These are phyloP conservation scores for Wolfiporia cocos DNA, from an alignment of 1,284 basidiomycete genomes.

Conservation along the genomic window DNA sequence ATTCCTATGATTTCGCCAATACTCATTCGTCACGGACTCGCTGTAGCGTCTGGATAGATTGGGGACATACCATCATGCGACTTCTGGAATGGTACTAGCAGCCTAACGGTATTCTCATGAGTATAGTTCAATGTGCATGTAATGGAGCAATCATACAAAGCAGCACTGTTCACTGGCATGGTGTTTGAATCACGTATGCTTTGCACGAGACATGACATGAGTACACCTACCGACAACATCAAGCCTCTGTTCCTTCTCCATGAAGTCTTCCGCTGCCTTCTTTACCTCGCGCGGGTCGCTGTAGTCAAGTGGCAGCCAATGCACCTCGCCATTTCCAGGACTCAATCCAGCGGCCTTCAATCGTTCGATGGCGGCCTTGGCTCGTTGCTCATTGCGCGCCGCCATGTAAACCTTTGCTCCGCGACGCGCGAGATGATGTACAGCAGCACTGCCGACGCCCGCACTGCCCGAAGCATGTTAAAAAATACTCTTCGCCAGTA, in stretches of 20 bases:
- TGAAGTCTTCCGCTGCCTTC: slow-evolving; percentile 37
- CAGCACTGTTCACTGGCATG: slow-evolving; percentile 46
- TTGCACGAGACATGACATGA: background rate
- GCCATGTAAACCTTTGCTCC: slow-evolving; percentile 42
- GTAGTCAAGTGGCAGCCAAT: slow-evolving; percentile 42
- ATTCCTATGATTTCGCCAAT: slow-evolving; percentile 23
- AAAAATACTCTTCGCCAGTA: background rate
- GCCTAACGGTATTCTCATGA: slow-evolving; percentile 42
- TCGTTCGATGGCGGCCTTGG: slow-evolving; percentile 31
- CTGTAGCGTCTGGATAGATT: background rate
- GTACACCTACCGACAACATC: slow-evolving; percentile 39
- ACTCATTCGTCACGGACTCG: background rate
- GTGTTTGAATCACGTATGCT: background rate
- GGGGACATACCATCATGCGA: slow-evolving; percentile 28
- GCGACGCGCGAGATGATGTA: slow-evolving; percentile 30
- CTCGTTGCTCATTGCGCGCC: slow-evolving; percentile 33
- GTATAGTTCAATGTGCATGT: background rate
- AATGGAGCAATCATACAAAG: slow-evolving; percentile 28
- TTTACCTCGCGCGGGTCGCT: slow-evolving; percentile 35
- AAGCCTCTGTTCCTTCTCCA: slow-evolving; percentile 38
- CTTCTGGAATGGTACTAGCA: slow-evolving; percentile 22
- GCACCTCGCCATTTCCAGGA: slow-evolving; percentile 30
- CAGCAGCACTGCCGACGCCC: slow-evolving; percentile 35
- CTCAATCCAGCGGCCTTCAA: slow-evolving; percentile 29
- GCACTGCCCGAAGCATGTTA: slow-evolving; percentile 14